Evolutionary conservation across 2,329 filamentous ascomycete genomes (phyloP), one percentile per base, ranked within the genome.

Genomic region (Curvularia eragrostidis): DNA sequence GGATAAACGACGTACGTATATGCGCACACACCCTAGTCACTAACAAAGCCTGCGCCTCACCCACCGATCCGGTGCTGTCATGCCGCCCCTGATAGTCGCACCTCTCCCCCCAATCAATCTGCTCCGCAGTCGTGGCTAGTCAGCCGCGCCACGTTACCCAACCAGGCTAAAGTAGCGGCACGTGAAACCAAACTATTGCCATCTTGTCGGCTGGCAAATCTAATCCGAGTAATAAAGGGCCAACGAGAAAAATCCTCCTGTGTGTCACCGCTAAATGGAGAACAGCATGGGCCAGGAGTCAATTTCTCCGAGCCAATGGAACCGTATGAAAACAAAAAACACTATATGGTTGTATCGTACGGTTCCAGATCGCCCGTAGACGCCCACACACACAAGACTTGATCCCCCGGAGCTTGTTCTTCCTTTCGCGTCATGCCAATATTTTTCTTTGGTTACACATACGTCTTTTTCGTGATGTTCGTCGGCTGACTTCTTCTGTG

Each of bases 61-160:
- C 47, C 52, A 41, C 34, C 43, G 28, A 18, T 32, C 39, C 41
- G 44, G 44, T 23, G 15, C 12, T 36, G 15, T 18, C 30, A 18
- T 18, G 2, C 38, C 12, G 10, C 19, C 12, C 41, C 41, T 41
- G n/a, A n/a, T 46, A 41, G 53, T 46, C 48, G 53, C 53, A 56
- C 19, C 34, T 30, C 28, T 34, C 24, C 50, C 46, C 44, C 26
- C 55, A 58, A 54, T 58, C 51, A 28, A 58, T 46, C 38, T 46
- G 55, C 55, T 38, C 44, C 51, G 49, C 55, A 48, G 5, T 56
- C 49, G 54, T 53, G 49, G 54, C 54, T 56, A 46, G 48, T 21
- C 32, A 36, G 8, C 34, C 15, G 34, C 34, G 9, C 34, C 34
- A 36, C 34, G 34, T 18, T 36, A 15, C 34, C 34, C 30, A 6